Evolutionary conservation across 164 flowering plant genomes (phyloP), one percentile per base, ranked within the genome.

Genomic region (Kalanchoe fedtschenkoi): DNA sequence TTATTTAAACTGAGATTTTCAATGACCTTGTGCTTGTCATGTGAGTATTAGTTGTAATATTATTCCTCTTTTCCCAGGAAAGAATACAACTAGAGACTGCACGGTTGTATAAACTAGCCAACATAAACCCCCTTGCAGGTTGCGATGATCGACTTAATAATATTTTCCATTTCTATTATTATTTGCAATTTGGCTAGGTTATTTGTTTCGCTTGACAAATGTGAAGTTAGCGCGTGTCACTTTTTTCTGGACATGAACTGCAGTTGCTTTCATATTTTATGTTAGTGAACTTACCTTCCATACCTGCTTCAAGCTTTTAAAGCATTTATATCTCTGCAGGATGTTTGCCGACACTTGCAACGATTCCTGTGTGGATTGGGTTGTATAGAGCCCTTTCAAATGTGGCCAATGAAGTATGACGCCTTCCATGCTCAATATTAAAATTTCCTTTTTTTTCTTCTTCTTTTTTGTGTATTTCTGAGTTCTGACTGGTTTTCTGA

Each of bases 111-210:
- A 93, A 88, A 78, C 70, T 90, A 62, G 99, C 99, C 43, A 87
- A 88, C 46, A 86, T 93, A 65, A 93, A 93, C 69, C 97, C 99
- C 35, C 65, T 93, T n/a, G 97, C 99, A 78, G 98, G 98, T 89
- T 68, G 10, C 39, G 29, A 34, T 35, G 15, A 34, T 62, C 28
- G 30, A 26, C 16, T 26, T 61, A 44, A 47, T 33, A 2, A n/a
- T n/a, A n/a, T n/a, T n/a, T 19, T 4, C 44, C 35, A 33, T 44
- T 29, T 22, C 61, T 1, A 32, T 58, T 44, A 43, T 21, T 21
- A n/a, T 16, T 62, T n/a, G 19, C 51, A 43, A n/a, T 6, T n/a
- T 2, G 51, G 51, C 11, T 3, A 10, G 6, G 39, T 37, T 37
- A 6, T 37, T 37, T 37, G 6, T n/a, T 43, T 43, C 5, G 24